Conservation (phyloP, 2,329 filamentous ascomycete genomes). For the Cercospora zeae-maydis region DNA sequence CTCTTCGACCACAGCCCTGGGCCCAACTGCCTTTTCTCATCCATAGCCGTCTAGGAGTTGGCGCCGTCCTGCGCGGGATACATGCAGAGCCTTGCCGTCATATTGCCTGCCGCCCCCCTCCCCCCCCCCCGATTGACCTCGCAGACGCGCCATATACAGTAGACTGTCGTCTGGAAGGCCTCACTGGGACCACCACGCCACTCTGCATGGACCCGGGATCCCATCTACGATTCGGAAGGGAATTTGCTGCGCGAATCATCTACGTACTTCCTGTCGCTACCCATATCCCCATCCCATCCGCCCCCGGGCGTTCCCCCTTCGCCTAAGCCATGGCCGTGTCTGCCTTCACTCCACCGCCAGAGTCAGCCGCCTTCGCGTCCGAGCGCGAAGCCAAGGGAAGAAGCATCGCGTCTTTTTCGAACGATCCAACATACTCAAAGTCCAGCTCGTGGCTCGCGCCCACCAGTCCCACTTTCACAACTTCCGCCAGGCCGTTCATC, state of each 20-base stretch:
- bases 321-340: conserved; percentile 8
- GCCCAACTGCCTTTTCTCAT: background rate
- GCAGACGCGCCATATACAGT: background rate
- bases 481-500: conserved; percentile 2
- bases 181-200: background rate
- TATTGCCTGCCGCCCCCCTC: background rate
- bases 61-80: background rate
- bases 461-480: conserved; percentile 2
- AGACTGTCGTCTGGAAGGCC: conserved; percentile 1
- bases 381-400: conserved; percentile 2
- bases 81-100: conserved; percentile 1
- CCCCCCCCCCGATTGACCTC: no score
- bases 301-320: conserved; percentile 15
- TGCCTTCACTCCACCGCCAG: conserved; percentile 3
- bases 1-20: background rate
- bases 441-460: conserved; percentile 21
- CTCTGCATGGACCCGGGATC: conserved; percentile 2
- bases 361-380: background rate
- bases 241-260: background rate
- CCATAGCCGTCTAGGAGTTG: conserved; percentile 2
- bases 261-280: conserved; percentile 3
- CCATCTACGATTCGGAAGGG: background rate
- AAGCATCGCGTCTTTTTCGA: conserved; percentile 14
- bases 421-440: conserved; percentile 8
- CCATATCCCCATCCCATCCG: conserved; percentile 5